phyloP scores from a whole-genome alignment of 2,329 filamentous ascomycete genomes.

The Paecilomyces sp. region DNA sequence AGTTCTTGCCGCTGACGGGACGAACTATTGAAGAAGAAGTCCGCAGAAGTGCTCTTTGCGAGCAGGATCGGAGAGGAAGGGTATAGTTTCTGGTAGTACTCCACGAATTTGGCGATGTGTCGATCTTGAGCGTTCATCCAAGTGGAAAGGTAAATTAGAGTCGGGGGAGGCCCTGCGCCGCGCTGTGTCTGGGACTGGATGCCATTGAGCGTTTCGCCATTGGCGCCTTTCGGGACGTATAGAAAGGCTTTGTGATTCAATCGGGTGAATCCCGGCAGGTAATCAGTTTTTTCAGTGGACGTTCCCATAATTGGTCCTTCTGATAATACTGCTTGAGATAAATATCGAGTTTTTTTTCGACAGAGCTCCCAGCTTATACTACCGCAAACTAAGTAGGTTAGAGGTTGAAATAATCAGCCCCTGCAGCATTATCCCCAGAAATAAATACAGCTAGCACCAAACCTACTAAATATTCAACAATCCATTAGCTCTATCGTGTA shows the following conservation, averaged over 20 bases:
- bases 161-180: not conserved
- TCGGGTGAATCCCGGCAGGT: not conserved
- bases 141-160: not conserved
- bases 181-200: not conserved
- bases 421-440: too few species aligned
- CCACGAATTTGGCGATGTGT: not conserved
- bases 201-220: not conserved
- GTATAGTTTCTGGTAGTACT: not conserved
- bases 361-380: too few species aligned
- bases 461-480: not conserved
- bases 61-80: not conserved
- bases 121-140: not conserved
- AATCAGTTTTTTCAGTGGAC: not conserved
- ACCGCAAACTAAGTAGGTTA: too few species aligned
- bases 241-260: not conserved
- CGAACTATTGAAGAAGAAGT: not conserved
- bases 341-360: too few species aligned
- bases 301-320: not conserved
- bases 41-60: not conserved
- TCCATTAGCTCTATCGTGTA: not conserved
- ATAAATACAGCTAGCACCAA: too few species aligned
- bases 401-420: too few species aligned
- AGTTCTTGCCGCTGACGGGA: not conserved
- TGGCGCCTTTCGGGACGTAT: not conserved
- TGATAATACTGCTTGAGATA: not conserved